These are phyloP conservation scores for Drechslerella stenobrocha DNA, from an alignment of 2,329 filamentous ascomycete species.

Conservation along the genomic window DNA sequence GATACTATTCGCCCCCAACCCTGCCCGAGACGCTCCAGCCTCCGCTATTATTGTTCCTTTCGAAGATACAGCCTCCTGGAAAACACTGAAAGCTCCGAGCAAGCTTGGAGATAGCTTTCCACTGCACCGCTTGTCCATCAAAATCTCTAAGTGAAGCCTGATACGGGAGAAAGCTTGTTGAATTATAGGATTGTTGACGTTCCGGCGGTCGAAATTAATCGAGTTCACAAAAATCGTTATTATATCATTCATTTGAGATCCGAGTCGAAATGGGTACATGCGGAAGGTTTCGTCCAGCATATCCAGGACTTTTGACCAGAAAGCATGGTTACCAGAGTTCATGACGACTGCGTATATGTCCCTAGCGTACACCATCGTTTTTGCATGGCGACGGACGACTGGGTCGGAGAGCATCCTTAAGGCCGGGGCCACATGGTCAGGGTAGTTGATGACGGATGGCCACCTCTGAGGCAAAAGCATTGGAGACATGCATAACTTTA, in stretches of 20 bases:
- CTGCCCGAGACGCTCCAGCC: not conserved
- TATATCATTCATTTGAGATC: conserved; percentile 13
- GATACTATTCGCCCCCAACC: not conserved
- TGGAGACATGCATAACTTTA: conserved; percentile 23
- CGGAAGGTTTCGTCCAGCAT: conserved; percentile 6
- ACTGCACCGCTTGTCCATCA: conserved; percentile 6
- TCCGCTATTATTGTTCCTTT: not conserved
- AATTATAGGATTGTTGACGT: conserved; percentile 21
- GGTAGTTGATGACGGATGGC: conserved; percentile 20
- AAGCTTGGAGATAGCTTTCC: conserved; percentile 10
- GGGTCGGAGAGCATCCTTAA: conserved; percentile 28
- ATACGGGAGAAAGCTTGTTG: conserved; percentile 16
- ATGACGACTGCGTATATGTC: conserved; percentile 16
- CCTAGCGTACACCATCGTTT: conserved; percentile 2
- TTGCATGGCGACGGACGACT: not conserved
- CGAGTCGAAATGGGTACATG: conserved; percentile 20
- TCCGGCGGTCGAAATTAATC: conserved; percentile 18
- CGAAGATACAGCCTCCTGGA: conserved; percentile 5
- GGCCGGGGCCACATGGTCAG: conserved; percentile 25
- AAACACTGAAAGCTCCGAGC: conserved; percentile 6
- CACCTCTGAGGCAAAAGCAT: conserved; percentile 19
- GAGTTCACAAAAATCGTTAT: conserved; percentile 28
- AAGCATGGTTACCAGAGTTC: not conserved
- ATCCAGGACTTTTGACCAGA: conserved; percentile 20
- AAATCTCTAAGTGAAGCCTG: not conserved